Evolutionary conservation across 2,329 filamentous ascomycete species (phyloP), one percentile per base, ranked within the genome.

Genomic region (Talaromyces rugulosus): DNA sequence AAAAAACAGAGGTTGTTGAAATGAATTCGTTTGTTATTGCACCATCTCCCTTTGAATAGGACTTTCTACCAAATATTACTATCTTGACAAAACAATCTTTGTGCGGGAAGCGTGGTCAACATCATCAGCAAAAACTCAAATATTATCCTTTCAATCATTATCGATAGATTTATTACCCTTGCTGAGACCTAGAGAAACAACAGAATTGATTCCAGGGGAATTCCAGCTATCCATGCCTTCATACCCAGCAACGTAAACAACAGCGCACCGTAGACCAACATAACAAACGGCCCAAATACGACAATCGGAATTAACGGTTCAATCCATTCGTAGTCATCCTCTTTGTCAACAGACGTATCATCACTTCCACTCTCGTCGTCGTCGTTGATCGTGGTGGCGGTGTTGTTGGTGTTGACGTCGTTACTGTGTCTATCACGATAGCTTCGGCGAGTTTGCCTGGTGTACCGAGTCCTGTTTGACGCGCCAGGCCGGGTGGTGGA

Each of bases 121-220:
- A 23, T 23, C 23, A 23, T 23, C 23, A 23, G 23, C 23, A 23
- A 23, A 23, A 23, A 23, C 23, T 23, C 23, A n/a, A n/a, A n/a
- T 40, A 2, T n/a, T 40, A 40, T 40, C 16, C 14, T 40, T n/a
- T 9, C n/a, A 40, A 16, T 16, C 4, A 40, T 6, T 4, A n/a
- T 7, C 16, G n/a, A n/a, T n/a, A 14, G 5, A n/a, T 1, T 1
- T 40, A 0, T 40, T 6, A 16, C 2, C n/a, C 23, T 12, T 3
- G n/a, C 5, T 5, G 2, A 47, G 2, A 27, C 2, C 9, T 27
- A 47, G 6, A 47, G 44, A 27, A 47, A 47, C 18, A 47, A 27
- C 18, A 11, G 27, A 3, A 47, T 47, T 4, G 44, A 47, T 4
- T 47, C 44, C 18, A 47, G 16, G 11, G 44, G 44, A 8, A 47